Conservation (phyloP, 2,329 filamentous ascomycete genomes). For the Cordyceps militaris region DNA sequence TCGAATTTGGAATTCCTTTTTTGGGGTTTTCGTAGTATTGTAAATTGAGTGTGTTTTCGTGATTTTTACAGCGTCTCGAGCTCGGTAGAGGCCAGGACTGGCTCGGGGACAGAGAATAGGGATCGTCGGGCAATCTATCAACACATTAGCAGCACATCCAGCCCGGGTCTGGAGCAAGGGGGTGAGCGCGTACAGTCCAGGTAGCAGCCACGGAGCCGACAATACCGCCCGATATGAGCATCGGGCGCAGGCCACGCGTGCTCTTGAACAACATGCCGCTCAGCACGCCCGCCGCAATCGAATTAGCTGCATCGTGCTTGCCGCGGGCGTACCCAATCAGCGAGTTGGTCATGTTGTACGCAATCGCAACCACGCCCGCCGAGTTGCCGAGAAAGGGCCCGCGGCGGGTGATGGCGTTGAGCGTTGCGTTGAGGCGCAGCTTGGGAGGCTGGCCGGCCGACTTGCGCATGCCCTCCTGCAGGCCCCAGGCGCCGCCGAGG, state of each 20-base stretch:
- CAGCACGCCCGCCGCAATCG: slow-evolving; percentile 73
- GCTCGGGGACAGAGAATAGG: slow-evolving; percentile 34
- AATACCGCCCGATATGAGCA: slow-evolving; percentile 89
- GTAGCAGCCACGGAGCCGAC: slow-evolving; percentile 77
- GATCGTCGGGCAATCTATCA: slow-evolving; percentile 32
- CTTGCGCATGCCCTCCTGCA: slow-evolving; percentile 80
- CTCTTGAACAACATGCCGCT: slow-evolving; percentile 97
- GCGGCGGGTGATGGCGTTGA: slow-evolving; percentile 88
- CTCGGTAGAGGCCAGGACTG: slow-evolving; percentile 14
- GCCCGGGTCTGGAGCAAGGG: slow-evolving; percentile 9
- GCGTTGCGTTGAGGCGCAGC: slow-evolving; percentile 84
- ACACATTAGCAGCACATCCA: neutral
- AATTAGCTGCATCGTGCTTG: slow-evolving; percentile 86
- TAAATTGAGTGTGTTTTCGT: neutral
- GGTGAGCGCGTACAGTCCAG: slow-evolving; percentile 70
- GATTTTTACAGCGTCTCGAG: slow-evolving; percentile 12
- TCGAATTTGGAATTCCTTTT: neutral
- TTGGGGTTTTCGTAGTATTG: neutral
- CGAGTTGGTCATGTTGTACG: slow-evolving; percentile 91
- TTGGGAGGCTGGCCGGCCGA: slow-evolving; percentile 75
- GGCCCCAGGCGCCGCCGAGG: slow-evolving; percentile 83
- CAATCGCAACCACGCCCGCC: slow-evolving; percentile 88
- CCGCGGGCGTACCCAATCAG: slow-evolving; percentile 71
- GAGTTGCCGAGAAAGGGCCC: slow-evolving; percentile 96
- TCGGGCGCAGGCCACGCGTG: slow-evolving; percentile 79